Percentiles rank a stretch among this genome's conserved stretches.
phyloP scores from a whole-genome alignment of 1,139 yeast species.

The Lodderomyces margitis region DNA sequence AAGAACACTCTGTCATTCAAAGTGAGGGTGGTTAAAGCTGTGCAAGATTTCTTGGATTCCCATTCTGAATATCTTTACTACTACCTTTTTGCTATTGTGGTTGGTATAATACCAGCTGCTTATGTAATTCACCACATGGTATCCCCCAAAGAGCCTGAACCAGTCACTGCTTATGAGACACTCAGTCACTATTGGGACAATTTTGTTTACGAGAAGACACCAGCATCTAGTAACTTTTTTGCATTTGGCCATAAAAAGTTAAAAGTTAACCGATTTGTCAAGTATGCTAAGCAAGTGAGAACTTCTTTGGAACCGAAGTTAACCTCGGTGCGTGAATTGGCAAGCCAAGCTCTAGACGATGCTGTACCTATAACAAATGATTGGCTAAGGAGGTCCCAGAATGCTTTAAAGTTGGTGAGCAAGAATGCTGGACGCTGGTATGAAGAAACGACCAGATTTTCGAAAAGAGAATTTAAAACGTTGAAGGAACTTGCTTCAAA shows the following conservation, averaged over 20 bases:
- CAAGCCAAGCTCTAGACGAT: background rate
- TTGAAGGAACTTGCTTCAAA: background rate
- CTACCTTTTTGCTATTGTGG: conserved; percentile 15
- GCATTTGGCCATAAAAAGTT: conserved; percentile 8
- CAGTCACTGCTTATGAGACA: conserved; percentile 12
- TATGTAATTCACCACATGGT: conserved; percentile 6
- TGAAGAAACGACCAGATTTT: background rate
- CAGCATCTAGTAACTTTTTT: conserved; percentile 6
- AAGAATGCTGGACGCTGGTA: background rate
- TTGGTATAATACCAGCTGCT: conserved; percentile 12
- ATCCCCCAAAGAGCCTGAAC: conserved; percentile 4
- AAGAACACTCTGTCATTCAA: background rate
- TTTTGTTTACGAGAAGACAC: conserved; percentile 16
- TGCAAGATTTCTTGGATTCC: conserved; percentile 17
- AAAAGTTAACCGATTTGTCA: conserved; percentile 10
- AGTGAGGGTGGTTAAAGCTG: background rate
- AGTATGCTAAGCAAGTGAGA: conserved; percentile 6
- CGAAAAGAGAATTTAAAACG: background rate
- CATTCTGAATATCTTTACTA: conserved; percentile 22
- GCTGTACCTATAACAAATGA: background rate
- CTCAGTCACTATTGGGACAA: conserved; percentile 13
- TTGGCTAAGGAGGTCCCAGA: background rate
- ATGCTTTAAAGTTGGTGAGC: background rate
- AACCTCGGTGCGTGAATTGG: background rate
- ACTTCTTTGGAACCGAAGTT: background rate